Evolutionary conservation across 2,329 filamentous ascomycete genomes (phyloP).

Genomic region (Apiospora phragmitis): DNA sequence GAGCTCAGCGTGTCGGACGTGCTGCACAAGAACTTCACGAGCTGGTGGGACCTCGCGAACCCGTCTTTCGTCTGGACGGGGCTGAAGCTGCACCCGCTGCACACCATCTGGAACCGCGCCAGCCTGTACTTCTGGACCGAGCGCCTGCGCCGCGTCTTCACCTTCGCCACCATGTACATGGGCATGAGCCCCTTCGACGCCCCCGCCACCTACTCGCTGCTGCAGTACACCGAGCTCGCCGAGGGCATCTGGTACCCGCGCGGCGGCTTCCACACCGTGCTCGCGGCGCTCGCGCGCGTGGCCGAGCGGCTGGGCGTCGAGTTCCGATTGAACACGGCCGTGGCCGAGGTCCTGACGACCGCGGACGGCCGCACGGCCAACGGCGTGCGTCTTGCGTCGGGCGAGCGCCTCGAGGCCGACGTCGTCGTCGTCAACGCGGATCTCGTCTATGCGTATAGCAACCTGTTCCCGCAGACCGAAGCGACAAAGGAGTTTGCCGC

Average conservation of each 20-base stretch:
- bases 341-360: conserved; percentile 55
- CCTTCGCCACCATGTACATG: conserved; percentile 82
- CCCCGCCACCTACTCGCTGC: conserved; percentile 70
- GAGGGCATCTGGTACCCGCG: conserved; percentile 77
- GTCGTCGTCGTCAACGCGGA: conserved; percentile 73
- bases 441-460: conserved; percentile 72
- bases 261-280: conserved; percentile 68
- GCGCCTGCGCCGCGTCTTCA: conserved; percentile 68
- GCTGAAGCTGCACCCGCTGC: conserved; percentile 66
- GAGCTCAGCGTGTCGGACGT: conserved; percentile 68
- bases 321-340: conserved; percentile 60
- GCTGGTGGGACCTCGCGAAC: conserved; percentile 55
- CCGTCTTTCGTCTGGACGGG: conserved; percentile 60
- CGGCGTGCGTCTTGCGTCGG: conserved; percentile 60
- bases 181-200: conserved; percentile 79
- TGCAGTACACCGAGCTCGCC: conserved; percentile 74
- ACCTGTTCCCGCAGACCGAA: conserved; percentile 57
- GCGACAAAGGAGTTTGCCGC: conserved; percentile 32
- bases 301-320: conserved; percentile 62
- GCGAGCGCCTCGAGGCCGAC: conserved; percentile 62
- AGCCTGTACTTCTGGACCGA: conserved; percentile 70
- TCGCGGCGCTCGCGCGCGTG: conserved; percentile 64
- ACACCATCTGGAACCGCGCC: conserved; percentile 68
- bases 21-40: conserved; percentile 66
- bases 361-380: conserved; percentile 52